Conservation (phyloP, 768 basidiomycete species). For the Termitomyces sp. region DNA sequence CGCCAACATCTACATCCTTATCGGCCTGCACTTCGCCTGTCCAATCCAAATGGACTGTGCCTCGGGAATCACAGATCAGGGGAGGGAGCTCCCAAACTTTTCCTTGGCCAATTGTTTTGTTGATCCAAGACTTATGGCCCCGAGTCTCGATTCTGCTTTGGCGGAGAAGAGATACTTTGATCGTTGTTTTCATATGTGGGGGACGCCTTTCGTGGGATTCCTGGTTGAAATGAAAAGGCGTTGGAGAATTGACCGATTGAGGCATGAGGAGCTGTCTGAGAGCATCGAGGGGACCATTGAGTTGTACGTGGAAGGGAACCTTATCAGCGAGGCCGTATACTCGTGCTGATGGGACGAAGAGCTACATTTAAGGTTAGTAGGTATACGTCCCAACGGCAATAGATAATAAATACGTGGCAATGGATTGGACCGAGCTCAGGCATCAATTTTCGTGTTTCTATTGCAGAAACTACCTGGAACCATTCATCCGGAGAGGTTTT, state of each 20-base stretch:
- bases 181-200: slow-evolving; percentile 11
- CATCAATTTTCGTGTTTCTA: slow-evolving; percentile 29
- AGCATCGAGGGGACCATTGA: slow-evolving; percentile 41
- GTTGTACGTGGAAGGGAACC: slow-evolving; percentile 63
- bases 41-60: slow-evolving; percentile 46
- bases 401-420: slow-evolving; percentile 39
- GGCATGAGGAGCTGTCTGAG: slow-evolving; percentile 40
- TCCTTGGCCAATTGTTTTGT: slow-evolving; percentile 41
- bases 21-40: slow-evolving; percentile 44
- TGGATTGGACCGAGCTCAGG: slow-evolving; percentile 32
- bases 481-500: slow-evolving; percentile 66
- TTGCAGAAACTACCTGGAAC: slow-evolving; percentile 39
- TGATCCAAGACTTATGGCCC: slow-evolving; percentile 30
- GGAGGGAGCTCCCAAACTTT: slow-evolving; percentile 40
- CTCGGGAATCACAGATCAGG: slow-evolving; percentile 14
- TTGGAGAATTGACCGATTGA: slow-evolving; percentile 5
- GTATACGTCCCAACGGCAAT: neutral
- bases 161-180: slow-evolving; percentile 52
- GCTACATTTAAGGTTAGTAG: neutral
- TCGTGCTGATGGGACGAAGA: slow-evolving; percentile 50
- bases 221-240: slow-evolving; percentile 13
- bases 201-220: slow-evolving; percentile 5
- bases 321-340: slow-evolving; percentile 49
- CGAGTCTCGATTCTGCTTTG: slow-evolving; percentile 34
- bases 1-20: slow-evolving; percentile 32